phyloP scores from a whole-genome alignment of 805 yeast species.

The Kodamaea laetipori region DNA sequence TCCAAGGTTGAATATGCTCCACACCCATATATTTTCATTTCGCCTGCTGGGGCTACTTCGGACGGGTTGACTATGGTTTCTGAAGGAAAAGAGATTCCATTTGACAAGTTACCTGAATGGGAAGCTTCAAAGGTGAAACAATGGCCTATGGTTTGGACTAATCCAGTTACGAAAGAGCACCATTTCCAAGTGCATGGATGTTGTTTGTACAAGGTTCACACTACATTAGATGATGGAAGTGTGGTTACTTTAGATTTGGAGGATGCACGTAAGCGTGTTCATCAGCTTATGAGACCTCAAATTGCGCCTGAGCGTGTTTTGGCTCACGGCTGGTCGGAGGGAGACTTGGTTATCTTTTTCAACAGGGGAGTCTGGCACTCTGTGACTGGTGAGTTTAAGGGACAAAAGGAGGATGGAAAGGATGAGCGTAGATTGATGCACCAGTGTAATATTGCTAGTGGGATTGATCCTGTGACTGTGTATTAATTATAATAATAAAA shows the following conservation, averaged over 20 bases:
- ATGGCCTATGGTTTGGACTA: constrained; percentile 89
- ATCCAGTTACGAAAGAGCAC: constrained; percentile 79
- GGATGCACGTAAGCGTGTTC: constrained; percentile 72
- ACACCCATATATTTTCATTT: constrained; percentile 85
- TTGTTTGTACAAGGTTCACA: constrained; percentile 68
- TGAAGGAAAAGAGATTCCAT: constrained; percentile 69
- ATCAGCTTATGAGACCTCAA: constrained; percentile 81
- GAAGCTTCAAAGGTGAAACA: constrained; percentile 74
- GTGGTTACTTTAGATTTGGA: constrained; percentile 55
- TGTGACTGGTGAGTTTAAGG: constrained; percentile 82
- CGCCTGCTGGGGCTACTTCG: constrained; percentile 76
- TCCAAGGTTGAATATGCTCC: constrained; percentile 90
- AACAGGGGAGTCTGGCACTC: constrained; percentile 92
- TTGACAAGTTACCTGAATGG: constrained; percentile 80
- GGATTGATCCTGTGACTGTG: constrained; percentile 55
- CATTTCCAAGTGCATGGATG: constrained; percentile 89
- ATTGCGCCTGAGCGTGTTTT: constrained; percentile 72
- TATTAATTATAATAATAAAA: constrained; percentile 1
- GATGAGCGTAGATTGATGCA: constrained; percentile 87
- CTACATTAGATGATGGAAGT: constrained; percentile 53
- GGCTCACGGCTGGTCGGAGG: constrained; percentile 81
- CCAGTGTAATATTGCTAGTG: constrained; percentile 90
- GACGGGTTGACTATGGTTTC: constrained; percentile 86
- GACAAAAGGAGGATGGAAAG: constrained; percentile 42
- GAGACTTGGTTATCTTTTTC: constrained; percentile 83